phyloP scores from a whole-genome alignment of 345 rosid species.

The Linum tenue region DNA sequence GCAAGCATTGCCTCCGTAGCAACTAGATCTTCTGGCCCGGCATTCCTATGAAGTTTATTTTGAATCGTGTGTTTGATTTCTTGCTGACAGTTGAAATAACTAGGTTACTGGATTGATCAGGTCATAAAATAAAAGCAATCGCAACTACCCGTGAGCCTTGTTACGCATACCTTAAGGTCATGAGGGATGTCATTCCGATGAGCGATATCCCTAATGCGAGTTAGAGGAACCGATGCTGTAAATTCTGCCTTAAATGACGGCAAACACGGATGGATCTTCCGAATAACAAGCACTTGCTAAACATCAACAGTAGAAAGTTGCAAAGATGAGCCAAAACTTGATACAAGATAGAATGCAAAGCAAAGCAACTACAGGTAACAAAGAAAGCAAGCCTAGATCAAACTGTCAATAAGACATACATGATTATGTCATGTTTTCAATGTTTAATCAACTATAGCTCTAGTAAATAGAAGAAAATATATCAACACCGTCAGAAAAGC shows the following conservation, averaged over 20 bases:
- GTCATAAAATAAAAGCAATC: constrained; percentile 13
- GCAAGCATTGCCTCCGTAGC: constrained; percentile 98
- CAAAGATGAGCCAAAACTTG: constrained; percentile 13
- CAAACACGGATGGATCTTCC: constrained; percentile 88
- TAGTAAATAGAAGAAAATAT: no score
- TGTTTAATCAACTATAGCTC: no score
- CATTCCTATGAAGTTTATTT: constrained; percentile 92
- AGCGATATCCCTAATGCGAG: constrained; percentile 96
- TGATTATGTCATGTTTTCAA: no score
- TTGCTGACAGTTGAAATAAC: constrained; percentile 46
- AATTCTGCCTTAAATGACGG: constrained; percentile 99
- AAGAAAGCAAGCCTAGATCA: no score
- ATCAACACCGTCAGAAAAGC: no score
- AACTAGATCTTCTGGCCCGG: constrained; percentile 96
- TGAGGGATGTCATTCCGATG: constrained; percentile 91
- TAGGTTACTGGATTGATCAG: constrained; percentile 8
- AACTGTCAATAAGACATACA: no score
- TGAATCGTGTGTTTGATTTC: constrained; percentile 97
- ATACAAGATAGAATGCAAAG: no score
- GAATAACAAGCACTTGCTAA: constrained; percentile 79
- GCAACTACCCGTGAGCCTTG: constrained; percentile 7
- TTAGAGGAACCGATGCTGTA: constrained; percentile 93
- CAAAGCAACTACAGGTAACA: no score
- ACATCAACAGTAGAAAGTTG: constrained; percentile 15
- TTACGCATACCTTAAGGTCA: constrained; percentile 79